Evolutionary conservation across 163 green algal genomes (phyloP), one percentile per base, ranked within the genome.

Genomic region (Scenedesmus sp.): DNA sequence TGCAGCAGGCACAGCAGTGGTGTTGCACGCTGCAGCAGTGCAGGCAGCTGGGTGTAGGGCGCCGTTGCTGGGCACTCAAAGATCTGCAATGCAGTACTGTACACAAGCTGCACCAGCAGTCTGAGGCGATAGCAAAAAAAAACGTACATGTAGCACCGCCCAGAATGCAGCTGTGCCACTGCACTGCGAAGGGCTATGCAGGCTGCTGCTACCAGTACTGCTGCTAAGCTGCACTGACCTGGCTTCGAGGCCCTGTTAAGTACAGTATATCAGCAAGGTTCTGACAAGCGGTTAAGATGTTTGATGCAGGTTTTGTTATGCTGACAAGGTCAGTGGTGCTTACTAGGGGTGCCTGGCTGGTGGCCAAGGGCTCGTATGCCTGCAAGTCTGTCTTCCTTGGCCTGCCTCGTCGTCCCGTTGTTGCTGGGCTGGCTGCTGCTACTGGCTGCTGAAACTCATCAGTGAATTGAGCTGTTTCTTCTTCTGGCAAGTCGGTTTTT

Each of bases 361-460:
- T 56, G 62, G 87, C 70, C 12, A 67, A 8, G 54, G 86, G 86
- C 86, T 66, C 66, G 46, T 84, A 54, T 84, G 67, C 66, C 56
- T 70, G 54, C 55, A 85, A 23, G 34, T 91, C 87, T 76, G 87
- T 79, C 77, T 91, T 91, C 1, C 73, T 70, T 52, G 60, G 87
- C 55, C 87, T 70, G 73, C 73, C 87, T 85, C 55, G 62, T 20
- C 87, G 70, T 59, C 16, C 34, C n/a, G 20, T 46, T 3, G 20
- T 13, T 10, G 87, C 70, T 59, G 77, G 52, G 12, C 56, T 62
- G 34, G n/a, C 84, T 81, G 60, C 55, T 34, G n/a, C 26, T 60
- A 81, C n/a, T 82, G 84, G 84, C n/a, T 88, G 83, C 57, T 88
- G 59, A 77, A 60, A 88, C 83, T 77, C 57, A 7, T 74, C 83